These are phyloP conservation scores for Alternaria metachromatica DNA, from an alignment of 2,329 filamentous ascomycete species.

Conservation along the genomic window DNA sequence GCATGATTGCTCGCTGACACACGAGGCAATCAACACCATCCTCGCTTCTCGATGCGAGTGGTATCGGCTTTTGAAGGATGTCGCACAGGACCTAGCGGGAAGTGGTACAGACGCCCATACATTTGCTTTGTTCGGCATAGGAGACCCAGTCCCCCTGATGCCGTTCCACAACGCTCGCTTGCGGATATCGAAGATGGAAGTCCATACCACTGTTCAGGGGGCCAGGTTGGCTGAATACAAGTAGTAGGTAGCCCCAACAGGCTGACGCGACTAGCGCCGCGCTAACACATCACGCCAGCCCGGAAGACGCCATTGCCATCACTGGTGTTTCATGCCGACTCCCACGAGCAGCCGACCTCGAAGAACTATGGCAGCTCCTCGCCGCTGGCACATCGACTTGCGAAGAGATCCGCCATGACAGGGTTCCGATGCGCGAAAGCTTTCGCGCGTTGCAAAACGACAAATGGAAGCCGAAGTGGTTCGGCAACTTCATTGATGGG, in stretches of 20 bases:
- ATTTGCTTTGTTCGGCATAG: slow-evolving; percentile 30
- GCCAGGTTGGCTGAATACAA: slow-evolving; percentile 8
- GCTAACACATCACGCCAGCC: slow-evolving; percentile 5
- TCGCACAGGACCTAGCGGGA: slow-evolving; percentile 20
- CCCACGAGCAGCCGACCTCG: slow-evolving; percentile 15
- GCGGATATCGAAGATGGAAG: slow-evolving; percentile 17
- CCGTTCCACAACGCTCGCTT: slow-evolving; percentile 21
- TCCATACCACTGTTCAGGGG: slow-evolving; percentile 4
- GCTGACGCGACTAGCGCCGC: not conserved
- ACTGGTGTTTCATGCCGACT: slow-evolving; percentile 19
- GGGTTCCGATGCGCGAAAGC: slow-evolving; percentile 8
- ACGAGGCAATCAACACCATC: slow-evolving; percentile 24
- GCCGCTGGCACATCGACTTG: slow-evolving; percentile 9
- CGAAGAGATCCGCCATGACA: slow-evolving; percentile 9
- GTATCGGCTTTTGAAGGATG: slow-evolving; percentile 22
- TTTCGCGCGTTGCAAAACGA: slow-evolving; percentile 14
- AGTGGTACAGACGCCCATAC: slow-evolving; percentile 12
- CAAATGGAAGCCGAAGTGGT: slow-evolving; percentile 16
- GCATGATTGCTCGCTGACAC: slow-evolving; percentile 3
- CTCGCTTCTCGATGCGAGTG: slow-evolving; percentile 30
- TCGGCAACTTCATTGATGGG: slow-evolving; percentile 30
- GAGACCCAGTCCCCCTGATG: slow-evolving; percentile 25
- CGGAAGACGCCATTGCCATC: slow-evolving; percentile 14
- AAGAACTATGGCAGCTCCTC: slow-evolving; percentile 21
- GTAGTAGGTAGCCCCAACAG: slow-evolving; percentile 6